Percentiles rank a stretch among this genome's conserved stretches.
These are phyloP conservation scores for Urtica urens DNA, from an alignment of 306 rosid species.

Conservation along the genomic window DNA sequence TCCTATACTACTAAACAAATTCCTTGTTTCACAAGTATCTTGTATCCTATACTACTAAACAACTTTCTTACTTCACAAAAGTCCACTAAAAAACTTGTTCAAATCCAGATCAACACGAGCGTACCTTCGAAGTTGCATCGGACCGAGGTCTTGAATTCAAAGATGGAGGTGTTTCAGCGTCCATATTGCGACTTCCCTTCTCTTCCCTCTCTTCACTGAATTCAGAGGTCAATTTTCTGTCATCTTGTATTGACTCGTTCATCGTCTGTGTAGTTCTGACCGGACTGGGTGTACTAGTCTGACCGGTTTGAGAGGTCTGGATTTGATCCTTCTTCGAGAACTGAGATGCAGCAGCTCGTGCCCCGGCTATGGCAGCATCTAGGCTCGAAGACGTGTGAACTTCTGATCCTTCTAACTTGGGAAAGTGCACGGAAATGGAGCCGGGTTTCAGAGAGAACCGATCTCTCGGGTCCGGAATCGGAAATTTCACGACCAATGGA, in stretches of 20 bases:
- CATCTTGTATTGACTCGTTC: conserved; percentile 15
- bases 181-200: conserved; percentile 20
- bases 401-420: conserved; percentile 34
- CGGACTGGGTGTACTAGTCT: conserved; percentile 2
- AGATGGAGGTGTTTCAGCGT: conserved; percentile 12
- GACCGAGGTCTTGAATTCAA: conserved; percentile 20
- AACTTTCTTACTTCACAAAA: neutral
- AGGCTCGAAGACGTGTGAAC: conserved; percentile 49
- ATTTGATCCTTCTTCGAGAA: conserved; percentile 51
- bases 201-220: conserved; percentile 14
- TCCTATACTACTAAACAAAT: neutral
- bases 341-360: conserved; percentile 77
- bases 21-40: neutral
- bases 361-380: conserved; percentile 70
- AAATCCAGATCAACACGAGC: neutral
- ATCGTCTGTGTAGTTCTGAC: conserved; percentile 15
- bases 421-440: conserved; percentile 24
- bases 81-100: neutral
- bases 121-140: conserved; percentile 48
- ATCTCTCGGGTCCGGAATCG: conserved; percentile 65
- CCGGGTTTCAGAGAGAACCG: conserved; percentile 69
- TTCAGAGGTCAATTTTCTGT: conserved; percentile 10
- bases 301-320: conserved; percentile 16
- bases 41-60: neutral
- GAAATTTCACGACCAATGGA: conserved; percentile 64